Percentiles rank a stretch among this genome's conserved stretches.
Evolutionary conservation across 108 stramenopile genomes (phyloP).

Genomic region (Fragilaria crotonensis): DNA sequence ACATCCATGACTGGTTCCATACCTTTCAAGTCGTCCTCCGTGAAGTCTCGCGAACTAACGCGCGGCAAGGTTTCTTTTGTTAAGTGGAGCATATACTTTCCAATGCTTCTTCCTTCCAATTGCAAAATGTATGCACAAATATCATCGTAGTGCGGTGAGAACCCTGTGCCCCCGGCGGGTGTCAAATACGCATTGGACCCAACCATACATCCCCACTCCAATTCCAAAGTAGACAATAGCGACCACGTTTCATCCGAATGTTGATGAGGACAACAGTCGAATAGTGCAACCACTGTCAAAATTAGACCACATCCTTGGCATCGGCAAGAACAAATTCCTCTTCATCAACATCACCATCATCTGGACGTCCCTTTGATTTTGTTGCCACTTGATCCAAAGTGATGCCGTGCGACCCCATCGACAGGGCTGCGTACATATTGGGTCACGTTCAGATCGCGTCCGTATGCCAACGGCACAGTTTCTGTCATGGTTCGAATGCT

Average conservation of each 20-base stretch:
- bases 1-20: conserved; percentile 63
- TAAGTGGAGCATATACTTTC: conserved; percentile 84
- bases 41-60: conserved; percentile 63
- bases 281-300: conserved; percentile 81
- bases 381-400: conserved; percentile 56
- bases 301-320: conserved; percentile 63
- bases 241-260: conserved; percentile 70
- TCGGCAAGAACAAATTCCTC: conserved; percentile 53
- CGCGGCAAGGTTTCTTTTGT: conserved; percentile 64
- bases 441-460: conserved; percentile 89
- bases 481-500: conserved; percentile 47
- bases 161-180: conserved; percentile 80
- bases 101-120: conserved; percentile 86
- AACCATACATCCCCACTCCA: conserved; percentile 90
- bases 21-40: conserved; percentile 56
- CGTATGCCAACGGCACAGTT: conserved; percentile 64
- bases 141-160: conserved; percentile 99
- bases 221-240: conserved; percentile 81
- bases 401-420: conserved; percentile 68
- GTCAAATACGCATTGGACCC: conserved; percentile 96
- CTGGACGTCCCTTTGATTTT: conserved; percentile 16
- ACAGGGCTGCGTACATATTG: conserved; percentile 61
- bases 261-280: conserved; percentile 91
- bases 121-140: conserved; percentile 95
- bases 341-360: conserved; percentile 13